phyloP scores from a whole-genome alignment of 2,329 filamentous ascomycete species.

The Phaeoacremonium minimum region DNA sequence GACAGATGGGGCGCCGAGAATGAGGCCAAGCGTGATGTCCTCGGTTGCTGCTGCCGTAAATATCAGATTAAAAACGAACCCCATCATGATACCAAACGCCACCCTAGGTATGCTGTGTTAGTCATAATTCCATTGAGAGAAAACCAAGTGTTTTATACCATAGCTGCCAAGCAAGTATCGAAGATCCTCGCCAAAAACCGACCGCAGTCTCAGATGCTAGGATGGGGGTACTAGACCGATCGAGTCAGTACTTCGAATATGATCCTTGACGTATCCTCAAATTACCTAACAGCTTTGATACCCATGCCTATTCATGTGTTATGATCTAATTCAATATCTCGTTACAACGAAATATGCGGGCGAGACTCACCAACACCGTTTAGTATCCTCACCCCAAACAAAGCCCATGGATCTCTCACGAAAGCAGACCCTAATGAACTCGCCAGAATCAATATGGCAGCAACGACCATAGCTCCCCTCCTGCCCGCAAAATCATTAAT shows the following conservation, averaged over 20 bases:
- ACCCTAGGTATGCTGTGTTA: constrained; percentile 16
- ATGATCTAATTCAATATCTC: neutral
- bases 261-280: no score
- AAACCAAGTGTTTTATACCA: constrained; percentile 18
- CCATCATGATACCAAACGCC: constrained; percentile 29
- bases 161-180: constrained; percentile 42
- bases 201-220: constrained; percentile 41
- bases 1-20: constrained; percentile 28
- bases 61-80: constrained; percentile 29
- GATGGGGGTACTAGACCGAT: constrained; percentile 42
- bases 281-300: constrained; percentile 41
- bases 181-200: constrained; percentile 42
- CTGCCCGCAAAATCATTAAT: constrained; percentile 35
- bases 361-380: constrained; percentile 30
- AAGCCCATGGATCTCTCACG: constrained; percentile 22
- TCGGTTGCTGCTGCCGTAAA: constrained; percentile 19
- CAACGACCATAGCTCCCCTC: constrained; percentile 31
- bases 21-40: constrained; percentile 19
- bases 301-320: constrained; percentile 32
- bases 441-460: constrained; percentile 31
- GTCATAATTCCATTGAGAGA: neutral
- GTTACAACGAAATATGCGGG: neutral
- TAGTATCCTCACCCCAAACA: constrained; percentile 28
- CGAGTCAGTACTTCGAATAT: no score
- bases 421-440: constrained; percentile 32